These are phyloP conservation scores for Polytrichum formosum DNA, from an alignment of 225 moss, liverwort and hornwort species.

Conservation along the genomic window DNA sequence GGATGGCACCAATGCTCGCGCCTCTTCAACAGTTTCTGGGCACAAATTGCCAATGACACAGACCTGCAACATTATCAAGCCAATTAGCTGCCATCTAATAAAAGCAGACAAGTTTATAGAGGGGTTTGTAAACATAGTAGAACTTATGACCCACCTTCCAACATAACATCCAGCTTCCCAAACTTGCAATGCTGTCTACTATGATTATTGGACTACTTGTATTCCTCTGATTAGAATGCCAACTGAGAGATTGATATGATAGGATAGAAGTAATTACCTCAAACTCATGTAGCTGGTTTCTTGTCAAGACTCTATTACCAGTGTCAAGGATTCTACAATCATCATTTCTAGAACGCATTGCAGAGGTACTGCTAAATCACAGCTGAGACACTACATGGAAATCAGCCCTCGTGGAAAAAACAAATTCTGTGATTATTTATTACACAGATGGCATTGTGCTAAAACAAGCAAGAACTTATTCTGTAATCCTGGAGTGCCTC, in stretches of 20 bases:
- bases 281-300: constrained; percentile 92
- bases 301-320: constrained; percentile 55
- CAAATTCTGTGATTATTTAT: no score
- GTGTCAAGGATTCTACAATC: constrained; percentile 21
- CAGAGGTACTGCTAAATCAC: not conserved
- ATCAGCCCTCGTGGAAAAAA: no score
- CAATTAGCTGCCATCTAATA: not conserved
- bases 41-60: constrained; percentile 94
- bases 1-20: constrained; percentile 93
- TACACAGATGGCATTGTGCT: no score
- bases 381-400: no score
- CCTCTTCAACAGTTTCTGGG: constrained; percentile 97
- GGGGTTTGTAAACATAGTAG: no score
- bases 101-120: not conserved
- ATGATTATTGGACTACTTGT: no score
- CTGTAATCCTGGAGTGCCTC: no score
- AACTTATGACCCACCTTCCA: no score
- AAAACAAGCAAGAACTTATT: no score
- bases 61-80: constrained; percentile 28
- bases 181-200: no score
- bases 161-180: no score
- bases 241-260: not conserved
- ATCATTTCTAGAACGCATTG: not conserved
- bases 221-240: no score
- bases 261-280: constrained; percentile 47